Evolutionary conservation across 1,139 yeast genomes (phyloP), one percentile per base, ranked within the genome.

Genomic region (Suhomyces yuchorum): DNA sequence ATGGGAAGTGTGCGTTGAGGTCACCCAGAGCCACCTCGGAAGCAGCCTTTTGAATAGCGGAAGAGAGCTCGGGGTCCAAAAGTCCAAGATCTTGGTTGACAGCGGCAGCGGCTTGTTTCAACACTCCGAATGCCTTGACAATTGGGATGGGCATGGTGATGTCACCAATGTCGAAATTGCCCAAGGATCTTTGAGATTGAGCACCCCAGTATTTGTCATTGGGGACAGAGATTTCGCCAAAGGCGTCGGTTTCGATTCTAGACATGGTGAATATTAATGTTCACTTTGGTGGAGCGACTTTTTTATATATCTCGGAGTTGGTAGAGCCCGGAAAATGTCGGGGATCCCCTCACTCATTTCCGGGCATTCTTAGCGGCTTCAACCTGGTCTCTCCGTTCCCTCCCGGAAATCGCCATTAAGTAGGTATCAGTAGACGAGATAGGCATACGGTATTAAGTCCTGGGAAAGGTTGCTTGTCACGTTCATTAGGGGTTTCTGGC

Each of bases 121-220:
- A 80, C 45, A 92, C 71, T 70, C 99, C 99, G 65, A 95, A 93
- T 3, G 99, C 96, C 60, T 79, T 81, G 59, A 93, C 85, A 51
- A 93, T 78, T 32, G 99, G 97, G 58, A 82, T 83, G 44, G 99
- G 99, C 85, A 93, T 86, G 55, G 81, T 57, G 24, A 52, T 80
- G 49, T 97, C 98, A 56, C 99, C 99, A 63, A 93, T 93, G 70
- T 91, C 88, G 78, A 93, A 93, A 79, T 93, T 93, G 72, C 85
- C 87, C 61, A 84, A 80, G 12, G 98, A 86, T 71, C 96, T 82
- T 69, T 95, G 97, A 51, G 99, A 93, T 75, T 93, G 99, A 38
- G 99, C 98, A 52, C 99, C 98, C 89, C 96, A 92, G 77, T 92
- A 92, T 66, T 83, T 85, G 63, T 87, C 79, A 52, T 81, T 73